phyloP scores from a whole-genome alignment of 1,284 basidiomycete genomes.

The Cerioporus squamosus region DNA sequence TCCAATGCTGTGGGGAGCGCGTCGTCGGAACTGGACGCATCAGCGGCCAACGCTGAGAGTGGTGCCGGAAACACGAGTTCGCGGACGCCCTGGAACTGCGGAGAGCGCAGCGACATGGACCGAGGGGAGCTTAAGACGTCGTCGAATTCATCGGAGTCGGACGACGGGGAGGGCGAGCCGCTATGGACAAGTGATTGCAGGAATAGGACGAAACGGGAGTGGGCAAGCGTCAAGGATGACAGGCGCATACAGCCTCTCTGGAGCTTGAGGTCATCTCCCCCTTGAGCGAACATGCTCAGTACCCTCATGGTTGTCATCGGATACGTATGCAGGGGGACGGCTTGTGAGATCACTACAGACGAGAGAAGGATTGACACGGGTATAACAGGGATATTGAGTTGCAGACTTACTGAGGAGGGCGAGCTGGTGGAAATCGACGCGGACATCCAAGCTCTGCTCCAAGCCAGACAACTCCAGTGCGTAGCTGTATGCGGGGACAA shows the following conservation, averaged over 20 bases:
- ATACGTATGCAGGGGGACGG: conserved; percentile 60
- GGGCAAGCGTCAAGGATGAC: conserved; percentile 54
- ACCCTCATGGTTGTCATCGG: conserved; percentile 60
- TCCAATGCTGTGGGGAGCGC: not conserved
- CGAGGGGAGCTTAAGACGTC: conserved; percentile 29
- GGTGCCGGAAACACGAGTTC: conserved; percentile 74
- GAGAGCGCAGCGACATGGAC: conserved; percentile 28
- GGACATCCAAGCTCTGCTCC: conserved; percentile 47
- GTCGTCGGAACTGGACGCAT: conserved; percentile 6
- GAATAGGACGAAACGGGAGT: conserved; percentile 75
- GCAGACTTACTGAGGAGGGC: conserved; percentile 60
- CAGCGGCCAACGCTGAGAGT: conserved; percentile 43
- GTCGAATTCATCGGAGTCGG: conserved; percentile 41
- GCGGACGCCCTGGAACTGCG: conserved; percentile 41
- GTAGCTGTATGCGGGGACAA: conserved; percentile 58
- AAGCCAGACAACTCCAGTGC: conserved; percentile 47
- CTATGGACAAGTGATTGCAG: conserved; percentile 73
- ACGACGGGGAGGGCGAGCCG: conserved; percentile 43
- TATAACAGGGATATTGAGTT: not conserved
- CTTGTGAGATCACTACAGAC: conserved; percentile 63
- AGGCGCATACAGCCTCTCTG: conserved; percentile 45
- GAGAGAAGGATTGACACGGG: conserved; percentile 4
- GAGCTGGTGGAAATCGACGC: conserved; percentile 59
- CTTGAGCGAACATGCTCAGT: conserved; percentile 42
- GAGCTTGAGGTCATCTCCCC: conserved; percentile 39